phyloP scores from a whole-genome alignment of 768 basidiomycete species.

The Phaeolepiota aurea region DNA sequence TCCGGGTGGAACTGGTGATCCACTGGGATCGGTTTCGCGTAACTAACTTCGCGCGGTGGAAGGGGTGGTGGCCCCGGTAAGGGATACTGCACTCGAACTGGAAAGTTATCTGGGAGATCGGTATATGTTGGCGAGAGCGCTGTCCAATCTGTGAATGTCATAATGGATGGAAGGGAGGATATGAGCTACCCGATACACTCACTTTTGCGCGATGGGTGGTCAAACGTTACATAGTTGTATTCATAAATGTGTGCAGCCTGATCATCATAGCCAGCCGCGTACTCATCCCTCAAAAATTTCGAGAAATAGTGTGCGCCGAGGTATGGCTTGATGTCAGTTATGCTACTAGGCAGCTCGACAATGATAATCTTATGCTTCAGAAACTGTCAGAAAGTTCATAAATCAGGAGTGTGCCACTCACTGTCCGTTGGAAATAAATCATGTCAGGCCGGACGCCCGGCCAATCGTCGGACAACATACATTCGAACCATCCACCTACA shows the following conservation, averaged over 20 bases:
- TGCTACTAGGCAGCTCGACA: slow-evolving; percentile 18
- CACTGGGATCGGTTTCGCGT: slow-evolving; percentile 11
- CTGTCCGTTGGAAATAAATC: slow-evolving; percentile 22
- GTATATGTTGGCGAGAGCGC: slow-evolving; percentile 8
- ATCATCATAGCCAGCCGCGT: slow-evolving; percentile 3
- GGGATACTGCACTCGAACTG: slow-evolving; percentile 17
- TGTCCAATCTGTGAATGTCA: slow-evolving; percentile 8
- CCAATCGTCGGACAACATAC: slow-evolving; percentile 22
- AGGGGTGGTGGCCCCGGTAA: slow-evolving; percentile 12
- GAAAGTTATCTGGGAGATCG: slow-evolving; percentile 11
- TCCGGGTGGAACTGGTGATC: slow-evolving; percentile 1
- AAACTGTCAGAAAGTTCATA: not conserved
- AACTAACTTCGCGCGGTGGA: slow-evolving; percentile 8
- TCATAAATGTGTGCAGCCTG: slow-evolving; percentile 21
- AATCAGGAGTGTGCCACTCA: slow-evolving; percentile 8
- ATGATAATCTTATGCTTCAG: slow-evolving; percentile 19
- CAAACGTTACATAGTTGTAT: slow-evolving; percentile 16
- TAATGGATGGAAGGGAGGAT: not conserved
- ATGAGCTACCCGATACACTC: not conserved
- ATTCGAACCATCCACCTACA: slow-evolving; percentile 18
- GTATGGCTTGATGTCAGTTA: slow-evolving; percentile 15
- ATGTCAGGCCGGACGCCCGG: slow-evolving; percentile 13
- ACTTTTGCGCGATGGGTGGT: slow-evolving; percentile 17
- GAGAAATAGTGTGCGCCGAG: slow-evolving; percentile 18
- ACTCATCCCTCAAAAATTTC: slow-evolving; percentile 10